Evolutionary conservation across 176 grass and related monocot species (phyloP), one percentile per base, ranked within the genome.

Genomic region (Aechmea fasciata): DNA sequence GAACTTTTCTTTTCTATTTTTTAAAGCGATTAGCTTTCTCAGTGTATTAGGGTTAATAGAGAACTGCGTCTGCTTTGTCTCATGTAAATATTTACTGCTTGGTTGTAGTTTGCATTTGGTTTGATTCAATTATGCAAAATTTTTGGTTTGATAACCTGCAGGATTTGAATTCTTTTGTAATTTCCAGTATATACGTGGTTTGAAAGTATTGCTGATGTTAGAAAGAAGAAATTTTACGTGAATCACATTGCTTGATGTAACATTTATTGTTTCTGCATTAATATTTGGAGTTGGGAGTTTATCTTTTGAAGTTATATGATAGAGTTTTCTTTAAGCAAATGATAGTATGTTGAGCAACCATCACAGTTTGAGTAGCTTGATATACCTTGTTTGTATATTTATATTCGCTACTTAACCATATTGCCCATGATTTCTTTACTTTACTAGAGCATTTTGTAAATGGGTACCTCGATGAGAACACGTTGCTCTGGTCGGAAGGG

Each of bases 401-500:
- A 18, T 73, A 48, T 11, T 13, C 11, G 52, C 18, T 65, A 61
- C 11, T 50, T 23, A 8, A 13, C 66, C 23, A 63, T 48, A 48
- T 48, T 49, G 41, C 18, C 18, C 23, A 63, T 49, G 48, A 20
- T 49, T 80, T 53, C 12, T 63, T 33, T 83, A 47, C 26, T n/a
- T 70, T 67, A 4, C 12, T 84, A 99, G 90, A 82, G 51, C 90
- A 99, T 84, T 85, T 85, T 48, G 33, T 72, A 25, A 90, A 85
- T 26, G 90, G 87, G 22, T 88, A 93, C 78, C 80, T 90, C 57
- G 73, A 71, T 2, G 87, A 88, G 50, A 85, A 33, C 63, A 87
- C 89, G 29, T 70, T 99, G 54, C 82, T 93, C 23, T 99, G 89
- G 94, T 83, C 84, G 14, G 87, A 99, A 82, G 89, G 94, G 53